Evolutionary conservation across 1,139 yeast species (phyloP).

Genomic region (Protomyces inouyei): DNA sequence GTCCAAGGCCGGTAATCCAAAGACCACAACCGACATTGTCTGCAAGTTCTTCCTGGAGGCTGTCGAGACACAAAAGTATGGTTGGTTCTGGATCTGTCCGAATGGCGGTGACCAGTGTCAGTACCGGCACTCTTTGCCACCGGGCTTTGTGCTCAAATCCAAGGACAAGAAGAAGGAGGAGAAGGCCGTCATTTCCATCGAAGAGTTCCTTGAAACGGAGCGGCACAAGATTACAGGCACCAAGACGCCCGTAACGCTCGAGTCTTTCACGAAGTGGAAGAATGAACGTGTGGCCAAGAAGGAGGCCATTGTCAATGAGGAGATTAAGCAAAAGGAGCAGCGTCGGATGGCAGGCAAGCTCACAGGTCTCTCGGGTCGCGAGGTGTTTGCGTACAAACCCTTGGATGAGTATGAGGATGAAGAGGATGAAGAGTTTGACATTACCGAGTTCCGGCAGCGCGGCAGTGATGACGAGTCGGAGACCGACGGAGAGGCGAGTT

Average conservation of each 20-base stretch:
- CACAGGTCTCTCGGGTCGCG: conserved; percentile 65
- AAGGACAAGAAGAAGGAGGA: conserved; percentile 83
- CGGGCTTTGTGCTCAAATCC: conserved; percentile 93
- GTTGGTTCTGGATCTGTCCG: conserved; percentile 99
- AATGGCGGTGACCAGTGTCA: conserved; percentile 84
- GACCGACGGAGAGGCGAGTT: background rate
- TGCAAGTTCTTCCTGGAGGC: conserved; percentile 95
- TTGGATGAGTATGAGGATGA: conserved; percentile 32
- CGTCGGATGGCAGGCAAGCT: conserved; percentile 33
- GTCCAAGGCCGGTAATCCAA: conserved; percentile 91
- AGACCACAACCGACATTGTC: conserved; percentile 89
- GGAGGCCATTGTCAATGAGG: conserved; percentile 51
- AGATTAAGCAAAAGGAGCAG: conserved; percentile 46
- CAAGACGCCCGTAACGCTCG: conserved; percentile 82
- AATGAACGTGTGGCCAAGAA: conserved; percentile 58
- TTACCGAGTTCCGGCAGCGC: conserved; percentile 23
- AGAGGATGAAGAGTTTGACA: conserved; percentile 49
- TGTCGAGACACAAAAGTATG: conserved; percentile 94
- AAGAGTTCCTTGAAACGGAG: conserved; percentile 92
- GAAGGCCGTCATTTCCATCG: conserved; percentile 87
- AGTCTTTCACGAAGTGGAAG: conserved; percentile 84
- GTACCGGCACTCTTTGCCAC: conserved; percentile 94
- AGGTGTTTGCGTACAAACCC: conserved; percentile 65
- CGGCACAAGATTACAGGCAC: conserved; percentile 74
- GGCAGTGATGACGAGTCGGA: conserved; percentile 11